These are phyloP conservation scores for Cyberlindnera nakhonratchasimensis DNA, from an alignment of 805 yeast species.

Conservation along the genomic window DNA sequence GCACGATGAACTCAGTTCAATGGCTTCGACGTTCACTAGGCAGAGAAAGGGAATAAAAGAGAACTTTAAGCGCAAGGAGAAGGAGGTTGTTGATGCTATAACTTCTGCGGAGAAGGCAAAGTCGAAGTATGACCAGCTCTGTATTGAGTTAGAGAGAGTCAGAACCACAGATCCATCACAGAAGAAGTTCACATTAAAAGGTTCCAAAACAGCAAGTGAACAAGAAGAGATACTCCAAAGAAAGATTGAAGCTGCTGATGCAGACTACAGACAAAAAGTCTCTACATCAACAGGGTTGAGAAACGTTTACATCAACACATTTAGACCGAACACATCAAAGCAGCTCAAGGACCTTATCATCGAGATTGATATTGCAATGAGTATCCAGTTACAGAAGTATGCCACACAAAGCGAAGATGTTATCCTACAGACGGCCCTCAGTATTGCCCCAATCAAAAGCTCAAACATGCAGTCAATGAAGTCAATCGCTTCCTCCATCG, in stretches of 20 bases:
- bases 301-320: slow-evolving; percentile 64
- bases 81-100: slow-evolving; percentile 80
- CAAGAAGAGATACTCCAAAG: slow-evolving; percentile 87
- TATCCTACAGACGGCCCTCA: slow-evolving; percentile 79
- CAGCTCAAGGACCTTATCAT: slow-evolving; percentile 72
- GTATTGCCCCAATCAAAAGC: slow-evolving; percentile 66
- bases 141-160: slow-evolving; percentile 83
- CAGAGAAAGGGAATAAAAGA: slow-evolving; percentile 79
- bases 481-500: slow-evolving; percentile 68
- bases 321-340: slow-evolving; percentile 74
- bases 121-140: slow-evolving; percentile 66
- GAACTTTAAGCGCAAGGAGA: slow-evolving; percentile 75
- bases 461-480: slow-evolving; percentile 65
- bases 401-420: slow-evolving; percentile 84
- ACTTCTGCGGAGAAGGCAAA: slow-evolving; percentile 86
- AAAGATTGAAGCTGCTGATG: slow-evolving; percentile 81
- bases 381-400: slow-evolving; percentile 83
- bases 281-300: slow-evolving; percentile 68
- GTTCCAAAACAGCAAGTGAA: slow-evolving; percentile 67
- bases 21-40: slow-evolving; percentile 65
- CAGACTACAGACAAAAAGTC: slow-evolving; percentile 79
- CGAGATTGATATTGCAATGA: slow-evolving; percentile 87
- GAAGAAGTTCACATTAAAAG: slow-evolving; percentile 77
- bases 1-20: slow-evolving; percentile 77
- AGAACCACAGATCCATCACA: slow-evolving; percentile 79